phyloP scores from a whole-genome alignment of 1,284 basidiomycete genomes.

The Ustilago trichophora region DNA sequence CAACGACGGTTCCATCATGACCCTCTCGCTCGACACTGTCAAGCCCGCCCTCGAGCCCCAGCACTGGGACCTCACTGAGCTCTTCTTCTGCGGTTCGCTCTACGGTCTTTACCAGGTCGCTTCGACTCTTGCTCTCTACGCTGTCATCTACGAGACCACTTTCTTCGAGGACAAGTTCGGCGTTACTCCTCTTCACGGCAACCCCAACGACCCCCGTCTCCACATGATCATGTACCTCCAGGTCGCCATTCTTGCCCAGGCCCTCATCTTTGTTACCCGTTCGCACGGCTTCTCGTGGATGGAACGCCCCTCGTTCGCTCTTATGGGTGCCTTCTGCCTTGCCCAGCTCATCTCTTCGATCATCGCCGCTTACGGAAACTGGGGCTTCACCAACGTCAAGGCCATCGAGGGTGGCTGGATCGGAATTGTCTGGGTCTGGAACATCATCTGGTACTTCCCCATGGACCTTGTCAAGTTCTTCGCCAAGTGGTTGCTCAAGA shows the following conservation, averaged over 20 bases:
- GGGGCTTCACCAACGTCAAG: constrained; percentile 56
- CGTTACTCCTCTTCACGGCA: constrained; percentile 70
- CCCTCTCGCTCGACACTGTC: constrained; percentile 94
- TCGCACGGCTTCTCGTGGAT: constrained; percentile 97
- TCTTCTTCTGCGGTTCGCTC: constrained; percentile 92
- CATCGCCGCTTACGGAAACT: constrained; percentile 86
- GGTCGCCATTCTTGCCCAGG: constrained; percentile 97
- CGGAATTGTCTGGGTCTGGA: constrained; percentile 82
- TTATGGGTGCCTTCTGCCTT: constrained; percentile 87
- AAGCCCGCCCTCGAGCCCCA: constrained; percentile 85
- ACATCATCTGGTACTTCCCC: constrained; percentile 93
- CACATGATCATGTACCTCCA: constrained; percentile 83
- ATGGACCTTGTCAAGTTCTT: constrained; percentile 95
- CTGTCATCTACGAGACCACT: constrained; percentile 83
- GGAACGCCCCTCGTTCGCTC: constrained; percentile 90
- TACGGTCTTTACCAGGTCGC: constrained; percentile 91
- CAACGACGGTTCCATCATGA: constrained; percentile 98
- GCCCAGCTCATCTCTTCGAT: constrained; percentile 94
- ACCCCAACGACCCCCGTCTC: constrained; percentile 68
- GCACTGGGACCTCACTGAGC: constrained; percentile 94
- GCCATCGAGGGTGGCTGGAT: constrained; percentile 77
- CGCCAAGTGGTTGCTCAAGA: constrained; percentile 76
- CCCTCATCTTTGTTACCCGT: constrained; percentile 95
- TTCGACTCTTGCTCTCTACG: constrained; percentile 77
- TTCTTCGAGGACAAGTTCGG: constrained; percentile 91